Conservation (phyloP, 257 asterid species). For the Petunia secreta region DNA sequence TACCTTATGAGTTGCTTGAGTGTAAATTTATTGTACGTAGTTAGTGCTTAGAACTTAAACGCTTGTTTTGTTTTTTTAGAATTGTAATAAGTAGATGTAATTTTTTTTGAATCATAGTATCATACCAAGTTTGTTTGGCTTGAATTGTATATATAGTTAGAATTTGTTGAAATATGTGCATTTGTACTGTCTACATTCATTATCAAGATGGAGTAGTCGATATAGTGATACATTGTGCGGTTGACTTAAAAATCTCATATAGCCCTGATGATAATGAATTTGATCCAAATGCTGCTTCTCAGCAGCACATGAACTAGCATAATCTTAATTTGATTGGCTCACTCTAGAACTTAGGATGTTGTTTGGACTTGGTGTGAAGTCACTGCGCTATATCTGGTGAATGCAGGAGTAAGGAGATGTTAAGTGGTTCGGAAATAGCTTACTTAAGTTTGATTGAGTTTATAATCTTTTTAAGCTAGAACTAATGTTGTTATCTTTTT, state of each 20-base stretch:
- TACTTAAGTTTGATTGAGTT: not conserved
- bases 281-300: not conserved
- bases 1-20: too few relatives aligned
- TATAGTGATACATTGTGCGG: not conserved
- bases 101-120: too few relatives aligned
- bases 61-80: too few relatives aligned
- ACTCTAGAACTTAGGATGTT: not conserved
- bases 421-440: not conserved
- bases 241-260: not conserved
- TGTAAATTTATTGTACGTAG: conserved; percentile 37
- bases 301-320: accelerated
- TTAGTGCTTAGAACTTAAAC: too few relatives aligned
- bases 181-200: not conserved
- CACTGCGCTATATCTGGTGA: not conserved
- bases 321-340: not conserved
- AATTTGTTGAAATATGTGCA: not conserved
- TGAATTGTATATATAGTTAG: not conserved
- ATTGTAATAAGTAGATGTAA: not conserved
- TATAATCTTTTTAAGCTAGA: not conserved
- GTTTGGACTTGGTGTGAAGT: not conserved
- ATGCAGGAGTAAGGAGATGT: conserved; percentile 16
- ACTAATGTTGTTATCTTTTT: not conserved
- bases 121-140: not conserved
- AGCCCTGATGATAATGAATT: not conserved
- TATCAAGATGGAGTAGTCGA: not conserved